A percentile compares a stretch with the other conserved stretches of the same genome.
Conservation (phyloP, 257 asterid genomes). For the Gardenia jasminoides region DNA sequence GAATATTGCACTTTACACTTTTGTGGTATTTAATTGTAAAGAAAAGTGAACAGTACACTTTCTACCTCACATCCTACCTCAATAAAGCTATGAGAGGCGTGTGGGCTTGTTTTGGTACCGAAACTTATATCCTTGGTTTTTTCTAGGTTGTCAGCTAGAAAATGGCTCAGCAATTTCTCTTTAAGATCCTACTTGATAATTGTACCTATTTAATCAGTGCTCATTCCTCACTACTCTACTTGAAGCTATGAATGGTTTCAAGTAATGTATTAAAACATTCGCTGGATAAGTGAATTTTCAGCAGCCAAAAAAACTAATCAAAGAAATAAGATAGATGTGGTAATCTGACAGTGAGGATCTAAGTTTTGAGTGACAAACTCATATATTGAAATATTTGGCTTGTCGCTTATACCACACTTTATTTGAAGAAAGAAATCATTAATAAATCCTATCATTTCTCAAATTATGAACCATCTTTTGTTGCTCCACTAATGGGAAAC, state of each 20-base stretch:
- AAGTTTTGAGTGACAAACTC: not conserved
- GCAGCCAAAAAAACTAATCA: not conserved
- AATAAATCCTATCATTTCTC: not conserved
- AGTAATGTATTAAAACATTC: too few species aligned
- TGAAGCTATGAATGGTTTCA: too few species aligned
- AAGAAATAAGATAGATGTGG: not conserved
- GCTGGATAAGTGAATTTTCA: not conserved
- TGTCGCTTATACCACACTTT: not conserved
- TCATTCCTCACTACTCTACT: not conserved
- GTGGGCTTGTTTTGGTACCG: not conserved
- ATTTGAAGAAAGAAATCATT: not conserved
- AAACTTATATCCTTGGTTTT: not conserved
- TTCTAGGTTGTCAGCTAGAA: not conserved
- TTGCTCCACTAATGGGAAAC: not conserved
- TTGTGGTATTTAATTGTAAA: slow-evolving; percentile 1
- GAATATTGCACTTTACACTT: slow-evolving; percentile 17
- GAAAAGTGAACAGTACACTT: slow-evolving; percentile 7
- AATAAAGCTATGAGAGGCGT: not conserved
- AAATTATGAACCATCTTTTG: not conserved
- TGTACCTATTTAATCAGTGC: not conserved
- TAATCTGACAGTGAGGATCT: not conserved
- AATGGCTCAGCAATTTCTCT: not conserved
- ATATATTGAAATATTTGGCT: not conserved
- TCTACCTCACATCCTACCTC: slow-evolving; percentile 4
- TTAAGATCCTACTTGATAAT: not conserved